Conservation (phyloP, 2,329 filamentous ascomycete genomes). For the Pseudocercospora pini-densiflorae region DNA sequence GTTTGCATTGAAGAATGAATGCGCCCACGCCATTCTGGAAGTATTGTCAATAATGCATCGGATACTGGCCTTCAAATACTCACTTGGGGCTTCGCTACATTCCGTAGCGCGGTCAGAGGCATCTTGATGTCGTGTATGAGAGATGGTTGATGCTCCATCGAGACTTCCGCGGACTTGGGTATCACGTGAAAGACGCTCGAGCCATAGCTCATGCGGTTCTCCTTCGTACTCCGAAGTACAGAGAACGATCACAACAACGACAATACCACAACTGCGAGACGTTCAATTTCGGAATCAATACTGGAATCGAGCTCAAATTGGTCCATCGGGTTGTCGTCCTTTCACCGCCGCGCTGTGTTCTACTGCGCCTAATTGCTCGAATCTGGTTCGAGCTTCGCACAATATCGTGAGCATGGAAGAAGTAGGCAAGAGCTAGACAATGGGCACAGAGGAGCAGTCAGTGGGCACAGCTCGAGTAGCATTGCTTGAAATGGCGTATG, state of each 20-base stretch:
- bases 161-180: neutral
- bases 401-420: too few relatives aligned
- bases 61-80: slow-evolving; percentile 29
- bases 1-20: slow-evolving; percentile 97
- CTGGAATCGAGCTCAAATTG: too few relatives aligned
- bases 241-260: too few relatives aligned
- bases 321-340: too few relatives aligned
- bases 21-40: slow-evolving; percentile 90
- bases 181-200: neutral
- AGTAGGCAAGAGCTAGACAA: too few relatives aligned
- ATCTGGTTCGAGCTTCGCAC: neutral
- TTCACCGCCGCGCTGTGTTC: neutral
- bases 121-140: slow-evolving; percentile 39
- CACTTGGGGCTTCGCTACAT: slow-evolving; percentile 62
- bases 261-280: too few relatives aligned
- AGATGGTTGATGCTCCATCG: neutral
- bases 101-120: slow-evolving; percentile 56
- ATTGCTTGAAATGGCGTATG: neutral
- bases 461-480: too few relatives aligned
- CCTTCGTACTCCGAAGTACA: too few relatives aligned
- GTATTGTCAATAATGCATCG: slow-evolving; percentile 1
- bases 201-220: too few relatives aligned
- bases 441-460: too few relatives aligned
- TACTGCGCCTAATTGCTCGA: neutral
- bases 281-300: too few relatives aligned